Evolutionary conservation across 805 yeast genomes (phyloP).

Genomic region (Myxozyma vanderwaltii): DNA sequence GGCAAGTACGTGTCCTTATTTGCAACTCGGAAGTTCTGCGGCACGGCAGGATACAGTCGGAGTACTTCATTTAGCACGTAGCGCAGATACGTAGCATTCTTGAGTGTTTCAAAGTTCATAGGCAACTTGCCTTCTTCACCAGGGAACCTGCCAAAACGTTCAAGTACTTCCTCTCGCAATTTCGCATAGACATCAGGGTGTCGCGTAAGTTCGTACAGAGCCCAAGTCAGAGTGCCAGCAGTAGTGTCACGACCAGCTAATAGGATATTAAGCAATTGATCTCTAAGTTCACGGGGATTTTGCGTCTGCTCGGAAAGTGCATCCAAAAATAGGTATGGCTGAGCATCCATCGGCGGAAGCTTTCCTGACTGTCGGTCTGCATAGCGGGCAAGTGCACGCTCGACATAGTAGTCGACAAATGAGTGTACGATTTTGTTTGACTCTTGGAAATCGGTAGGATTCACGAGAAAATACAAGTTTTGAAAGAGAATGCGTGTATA

Average conservation of each 20-base stretch:
- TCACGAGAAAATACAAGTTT: conserved; percentile 30
- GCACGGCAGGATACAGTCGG: conserved; percentile 24
- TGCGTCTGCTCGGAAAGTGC: conserved; percentile 45
- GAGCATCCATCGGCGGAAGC: not conserved
- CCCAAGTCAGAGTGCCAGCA: conserved; percentile 9
- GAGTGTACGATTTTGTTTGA: conserved; percentile 40
- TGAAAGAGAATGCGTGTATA: conserved; percentile 34
- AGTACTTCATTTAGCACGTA: conserved; percentile 12
- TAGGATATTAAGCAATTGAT: conserved; percentile 49
- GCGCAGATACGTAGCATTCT: conserved; percentile 4
- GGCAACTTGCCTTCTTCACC: conserved; percentile 9
- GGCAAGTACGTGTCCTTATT: conserved; percentile 40
- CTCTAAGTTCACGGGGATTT: conserved; percentile 51
- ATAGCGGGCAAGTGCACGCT: conserved; percentile 42
- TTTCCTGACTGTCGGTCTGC: not conserved
- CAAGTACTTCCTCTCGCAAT: conserved; percentile 17
- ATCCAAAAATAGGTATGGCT: not conserved
- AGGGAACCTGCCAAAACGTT: conserved; percentile 31
- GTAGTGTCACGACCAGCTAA: conserved; percentile 31
- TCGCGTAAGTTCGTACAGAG: conserved; percentile 7
- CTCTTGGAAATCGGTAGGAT: conserved; percentile 40
- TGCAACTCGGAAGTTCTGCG: conserved; percentile 12
- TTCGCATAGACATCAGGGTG: conserved; percentile 9
- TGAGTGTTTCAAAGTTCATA: conserved; percentile 1
- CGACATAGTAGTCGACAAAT: conserved; percentile 47